Base-by-base conservation (phyloP, 441 rosid genomes). In the Erysimum cheiri region DNA sequence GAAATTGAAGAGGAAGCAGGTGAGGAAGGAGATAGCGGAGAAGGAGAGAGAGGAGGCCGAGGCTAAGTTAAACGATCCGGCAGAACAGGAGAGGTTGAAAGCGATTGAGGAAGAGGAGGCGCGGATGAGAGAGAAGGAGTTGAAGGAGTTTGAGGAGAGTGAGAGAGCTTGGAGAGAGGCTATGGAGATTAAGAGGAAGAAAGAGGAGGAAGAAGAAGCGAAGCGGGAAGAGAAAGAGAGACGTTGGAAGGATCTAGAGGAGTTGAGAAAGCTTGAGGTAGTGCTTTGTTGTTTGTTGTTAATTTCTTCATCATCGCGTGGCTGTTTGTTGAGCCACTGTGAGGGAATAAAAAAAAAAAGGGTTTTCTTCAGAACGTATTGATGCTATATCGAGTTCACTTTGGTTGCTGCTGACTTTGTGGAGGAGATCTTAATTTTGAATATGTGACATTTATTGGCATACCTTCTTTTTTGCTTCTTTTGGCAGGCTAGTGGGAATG, bases 61-160 rank as follows among this genome's bases (percentile, higher is more conserved):
- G 79, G 86, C 81, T 33, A 78, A 74, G 63, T 54, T 77, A 50
- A 85, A 90, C 72, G 96, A 92, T 74, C 93, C 92, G 26, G 93
- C 73, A 62, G 92, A 88, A 77, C 85, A 79, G 75, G 83, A 73
- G 74, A 82, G 81, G 64, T 28, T 79, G 22, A 79, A 73, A 73
- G 78, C 79, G 81, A 75, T 80, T 78, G 91, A 82, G 80, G 85
- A 83, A 75, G 92, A 80, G 72, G 98, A 83, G 80, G 88, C 54
- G 37, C 78, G 72, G 75, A 62, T 75, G 64, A 84, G 82, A 77
- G 91, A 90, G 69, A 77, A 78, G 41, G 92, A 79, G 64, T 68
- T 88, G 76, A 85, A 65, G 77, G 95, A 86, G 78, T 95, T 92
- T 58, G 87, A 87, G 76, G 93, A 90, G 80, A 67, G 95, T 55